Conservation (phyloP, 345 rosid species). For the Sisymbrium irio region DNA sequence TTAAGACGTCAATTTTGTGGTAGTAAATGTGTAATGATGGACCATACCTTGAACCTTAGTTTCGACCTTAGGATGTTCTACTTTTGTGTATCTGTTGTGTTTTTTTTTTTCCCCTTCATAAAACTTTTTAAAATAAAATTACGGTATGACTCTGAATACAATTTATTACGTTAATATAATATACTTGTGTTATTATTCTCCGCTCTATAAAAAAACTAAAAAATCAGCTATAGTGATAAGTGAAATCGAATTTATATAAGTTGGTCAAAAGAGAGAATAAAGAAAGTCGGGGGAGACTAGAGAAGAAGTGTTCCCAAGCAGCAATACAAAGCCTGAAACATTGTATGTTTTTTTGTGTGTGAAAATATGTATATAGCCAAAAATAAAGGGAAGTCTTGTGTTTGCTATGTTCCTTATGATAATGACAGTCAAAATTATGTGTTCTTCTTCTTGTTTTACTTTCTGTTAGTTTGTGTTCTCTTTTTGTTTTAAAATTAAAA, state of each 20-base stretch:
- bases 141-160: neutral
- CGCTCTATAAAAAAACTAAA: neutral
- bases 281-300: conserved; percentile 4
- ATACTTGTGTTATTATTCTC: neutral
- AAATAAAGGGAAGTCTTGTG: conserved; percentile 25
- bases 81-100: neutral
- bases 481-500: neutral
- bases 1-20: neutral
- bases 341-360: conserved; percentile 15
- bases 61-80: neutral
- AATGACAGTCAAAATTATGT: conserved; percentile 37
- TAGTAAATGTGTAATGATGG: conserved; percentile 8
- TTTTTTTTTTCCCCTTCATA: neutral
- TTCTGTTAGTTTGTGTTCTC: conserved; percentile 19
- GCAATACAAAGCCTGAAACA: conserved; percentile 34
- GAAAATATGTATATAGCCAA: conserved; percentile 27
- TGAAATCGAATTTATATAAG: neutral
- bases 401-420: conserved; percentile 32
- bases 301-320: conserved; percentile 31
- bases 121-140: neutral
- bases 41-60: conserved; percentile 14
- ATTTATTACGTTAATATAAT: neutral
- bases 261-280: conserved; percentile 28
- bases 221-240: neutral
- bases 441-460: conserved; percentile 19